Evolutionary conservation across 805 yeast species (phyloP).

Genomic region (Metschnikowia peoriensis): DNA sequence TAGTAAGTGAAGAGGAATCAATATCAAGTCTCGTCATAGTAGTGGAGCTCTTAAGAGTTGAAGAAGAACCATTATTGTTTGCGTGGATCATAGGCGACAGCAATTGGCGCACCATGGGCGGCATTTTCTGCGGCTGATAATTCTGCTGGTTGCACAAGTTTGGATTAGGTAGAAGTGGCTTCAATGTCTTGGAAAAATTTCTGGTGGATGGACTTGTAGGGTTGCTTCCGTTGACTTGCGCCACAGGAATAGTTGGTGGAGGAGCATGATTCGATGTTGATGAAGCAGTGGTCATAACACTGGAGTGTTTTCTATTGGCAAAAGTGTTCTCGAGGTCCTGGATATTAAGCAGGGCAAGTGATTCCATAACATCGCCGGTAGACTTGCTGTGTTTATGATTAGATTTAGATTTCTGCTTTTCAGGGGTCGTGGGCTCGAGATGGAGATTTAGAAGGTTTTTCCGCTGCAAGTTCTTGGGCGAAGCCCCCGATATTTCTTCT

Average conservation of each 20-base stretch:
- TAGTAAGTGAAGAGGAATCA: conserved; percentile 24
- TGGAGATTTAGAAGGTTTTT: conserved; percentile 8
- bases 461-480: conserved; percentile 2
- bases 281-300: conserved; percentile 20
- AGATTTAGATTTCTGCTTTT: not conserved
- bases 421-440: conserved; percentile 4
- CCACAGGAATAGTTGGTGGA: conserved; percentile 4
- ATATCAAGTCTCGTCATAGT: conserved; percentile 32
- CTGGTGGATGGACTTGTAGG: conserved; percentile 19
- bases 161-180: conserved; percentile 20
- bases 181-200: conserved; percentile 14
- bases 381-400: conserved; percentile 14
- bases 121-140: conserved; percentile 12
- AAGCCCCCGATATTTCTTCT: not conserved
- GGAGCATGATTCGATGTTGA: conserved; percentile 16
- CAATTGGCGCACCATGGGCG: conserved; percentile 14
- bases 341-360: conserved; percentile 15
- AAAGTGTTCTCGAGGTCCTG: conserved; percentile 17
- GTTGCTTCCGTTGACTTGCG: conserved; percentile 14
- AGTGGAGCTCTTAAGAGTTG: conserved; percentile 30
- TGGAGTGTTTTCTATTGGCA: conserved; percentile 15
- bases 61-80: conserved; percentile 21
- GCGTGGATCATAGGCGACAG: conserved; percentile 18
- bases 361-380: conserved; percentile 15
- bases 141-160: conserved; percentile 18